Conservation (phyloP, 2,329 filamentous ascomycete genomes). For the Apiospora sp. region DNA sequence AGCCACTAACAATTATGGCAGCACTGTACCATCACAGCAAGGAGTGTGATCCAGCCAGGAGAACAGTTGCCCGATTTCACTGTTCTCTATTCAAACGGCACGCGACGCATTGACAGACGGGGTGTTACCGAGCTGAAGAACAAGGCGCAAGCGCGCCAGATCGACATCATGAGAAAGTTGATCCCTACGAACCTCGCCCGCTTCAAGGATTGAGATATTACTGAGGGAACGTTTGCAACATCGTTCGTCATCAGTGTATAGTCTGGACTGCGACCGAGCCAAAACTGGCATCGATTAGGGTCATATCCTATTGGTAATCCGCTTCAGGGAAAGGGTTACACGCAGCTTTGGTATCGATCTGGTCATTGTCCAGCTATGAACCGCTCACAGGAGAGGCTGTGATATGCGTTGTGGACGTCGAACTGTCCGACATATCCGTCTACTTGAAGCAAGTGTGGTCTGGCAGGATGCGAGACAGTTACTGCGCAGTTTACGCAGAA, state of each 20-base stretch:
- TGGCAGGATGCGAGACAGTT: neutral
- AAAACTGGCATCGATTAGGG: neutral
- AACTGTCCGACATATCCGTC: neutral
- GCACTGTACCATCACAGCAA: constrained; percentile 75
- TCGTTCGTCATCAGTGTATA: neutral
- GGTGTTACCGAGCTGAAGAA: constrained; percentile 70
- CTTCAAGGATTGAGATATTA: constrained; percentile 37
- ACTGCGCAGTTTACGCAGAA: neutral
- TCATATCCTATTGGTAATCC: neutral
- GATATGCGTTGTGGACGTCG: neutral
- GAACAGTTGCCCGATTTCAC: constrained; percentile 70
- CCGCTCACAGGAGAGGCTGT: neutral
- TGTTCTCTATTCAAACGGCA: constrained; percentile 73
- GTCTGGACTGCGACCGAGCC: neutral
- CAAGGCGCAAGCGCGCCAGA: constrained; percentile 70
- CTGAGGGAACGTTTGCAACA: neutral
- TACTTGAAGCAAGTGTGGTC: neutral
- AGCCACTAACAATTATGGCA: constrained; percentile 40
- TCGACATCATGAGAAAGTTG: constrained; percentile 71
- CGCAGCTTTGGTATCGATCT: neutral
- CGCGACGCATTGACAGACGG: constrained; percentile 64
- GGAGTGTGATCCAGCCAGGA: constrained; percentile 64
- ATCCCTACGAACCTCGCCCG: constrained; percentile 70
- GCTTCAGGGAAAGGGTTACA: neutral
- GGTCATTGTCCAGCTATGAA: neutral